Evolutionary conservation across 495 filamentous ascomycete genomes (phyloP), one percentile per base, ranked within the genome.

Genomic region (Rhizodiscina lignyota): DNA sequence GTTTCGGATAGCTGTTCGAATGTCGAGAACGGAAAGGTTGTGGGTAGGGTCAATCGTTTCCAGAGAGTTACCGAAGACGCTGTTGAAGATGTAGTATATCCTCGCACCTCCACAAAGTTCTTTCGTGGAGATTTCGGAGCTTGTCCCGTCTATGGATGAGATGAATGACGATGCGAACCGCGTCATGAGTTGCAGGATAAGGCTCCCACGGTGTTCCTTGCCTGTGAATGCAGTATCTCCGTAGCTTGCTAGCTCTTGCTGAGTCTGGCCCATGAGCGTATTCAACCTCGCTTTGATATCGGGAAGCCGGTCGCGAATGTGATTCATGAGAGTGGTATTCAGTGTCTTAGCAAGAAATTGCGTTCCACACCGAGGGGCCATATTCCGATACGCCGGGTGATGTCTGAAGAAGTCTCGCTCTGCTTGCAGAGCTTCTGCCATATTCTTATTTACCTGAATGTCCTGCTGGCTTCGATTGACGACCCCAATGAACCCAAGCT

Each of bases 41-140:
- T 76, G 77, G 1, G 85, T 96, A 4, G 89, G 89, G 47, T 96
- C 86, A 41, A 99, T 92, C 4, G 83, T 79, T 54, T 96, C 91
- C 18, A 99, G 61, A 6, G 87, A 92, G 56, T 91, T 94, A 32
- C 89, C 91, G 56, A 96, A 99, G 11, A 99, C 91, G 26, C 87
- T 94, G 56, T 99, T 99, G 65, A 99, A 99, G 35, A 99, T 96
- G 56, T 99, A 99, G 58, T 99, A 99, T 41, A 99, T 94, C 18
- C 89, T 72, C 13, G 89, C 89, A 39, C 89, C 89, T 45, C 89
- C 89, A 49, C 89, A 94, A 3, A 99, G 76, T 50, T 99, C 89
- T 55, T 96, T 96, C 4, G 89, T 99, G 5, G 91, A 94, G 40
- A 99, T 96, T 49, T 99, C 91, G 17, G 86, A 91, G 0, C 85